Base-by-base conservation (phyloP, 75 land plant species). In the Cupressus sempervirens region DNA sequence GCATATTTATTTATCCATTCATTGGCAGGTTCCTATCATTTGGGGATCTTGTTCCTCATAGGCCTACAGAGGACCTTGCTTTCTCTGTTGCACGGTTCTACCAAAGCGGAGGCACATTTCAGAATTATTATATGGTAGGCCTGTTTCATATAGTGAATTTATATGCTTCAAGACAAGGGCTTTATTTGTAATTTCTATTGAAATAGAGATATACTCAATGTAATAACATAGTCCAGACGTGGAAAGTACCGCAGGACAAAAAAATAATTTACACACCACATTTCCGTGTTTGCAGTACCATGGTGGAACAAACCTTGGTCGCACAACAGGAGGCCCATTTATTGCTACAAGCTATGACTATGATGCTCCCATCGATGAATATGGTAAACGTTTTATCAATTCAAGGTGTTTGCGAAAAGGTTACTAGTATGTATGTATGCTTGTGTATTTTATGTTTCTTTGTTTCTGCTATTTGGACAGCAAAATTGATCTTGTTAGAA, bases 341-440 rank as follows among this genome's bases (percentile, higher is more conserved):
- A 90, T 94, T 79, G 92, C 95, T 20, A 94, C 95, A 18, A 92
- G 94, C 87, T 94, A 94, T 88, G 95, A 94, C 34, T 94, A 94
- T 89, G 95, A 94, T 91, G 92, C 95, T 41, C 95, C 95, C 56
- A 80, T 96, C 80, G 98, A 96, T 93, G 98, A 96, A 93, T 96
- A 91, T 87, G 98, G 98, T 96, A 85, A 14, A 12, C 2, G 40
- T 38, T 38, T 2, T 38, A 38, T 38, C 1, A 38, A 38, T 1
- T 38, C 40, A 38, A 38, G 40, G 40, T 38, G 40, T 38, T 38
- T 38, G 40, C 40, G 2, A 38, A 38, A 38, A 38, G 40, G 40
- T 38, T 38, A 38, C 40, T 38, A 38, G 40, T 1, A 38, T 38
- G 40, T 1, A 38, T 38, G 2, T 38, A 38, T 2, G 40, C 40